Evolutionary conservation across 2,329 filamentous ascomycete genomes (phyloP).

Genomic region (Beauveria australis): DNA sequence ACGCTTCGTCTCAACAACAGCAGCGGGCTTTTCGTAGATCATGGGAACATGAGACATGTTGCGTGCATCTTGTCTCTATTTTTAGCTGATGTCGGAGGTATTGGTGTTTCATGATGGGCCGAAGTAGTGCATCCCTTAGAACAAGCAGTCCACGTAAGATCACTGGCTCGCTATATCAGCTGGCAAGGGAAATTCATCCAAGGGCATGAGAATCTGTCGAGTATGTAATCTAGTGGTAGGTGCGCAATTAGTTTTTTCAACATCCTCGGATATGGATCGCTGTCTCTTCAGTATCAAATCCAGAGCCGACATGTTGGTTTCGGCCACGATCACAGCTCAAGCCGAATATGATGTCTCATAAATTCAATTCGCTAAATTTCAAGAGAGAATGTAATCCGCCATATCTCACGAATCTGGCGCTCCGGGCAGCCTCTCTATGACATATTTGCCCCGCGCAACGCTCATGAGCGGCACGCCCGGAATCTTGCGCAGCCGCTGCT

Average conservation of each 20-base stretch:
- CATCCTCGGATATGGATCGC: neutral
- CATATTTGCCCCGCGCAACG: slow-evolving; percentile 82
- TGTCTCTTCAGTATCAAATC: neutral
- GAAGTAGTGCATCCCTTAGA: no score
- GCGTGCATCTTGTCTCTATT: neutral
- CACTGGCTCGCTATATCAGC: no score
- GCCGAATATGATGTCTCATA: neutral
- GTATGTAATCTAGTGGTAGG: no score
- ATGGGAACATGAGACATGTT: neutral
- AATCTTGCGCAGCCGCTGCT: slow-evolving; percentile 71
- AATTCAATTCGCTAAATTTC: slow-evolving; percentile 6
- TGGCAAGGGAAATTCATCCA: no score
- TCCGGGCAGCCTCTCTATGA: slow-evolving; percentile 84
- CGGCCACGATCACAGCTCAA: neutral
- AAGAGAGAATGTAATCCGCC: neutral
- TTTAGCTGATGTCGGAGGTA: neutral
- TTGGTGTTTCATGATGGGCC: neutral
- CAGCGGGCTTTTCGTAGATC: neutral
- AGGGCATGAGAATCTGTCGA: no score
- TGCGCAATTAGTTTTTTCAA: neutral
- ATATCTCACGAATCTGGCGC: slow-evolving; percentile 51
- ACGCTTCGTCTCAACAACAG: neutral
- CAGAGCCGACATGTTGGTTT: neutral
- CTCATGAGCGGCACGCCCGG: slow-evolving; percentile 64
- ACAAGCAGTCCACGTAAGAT: neutral